These are phyloP conservation scores for Funneliformis mosseae DNA, from an alignment of 192 early-diverging fungal genomes.

Conservation along the genomic window DNA sequence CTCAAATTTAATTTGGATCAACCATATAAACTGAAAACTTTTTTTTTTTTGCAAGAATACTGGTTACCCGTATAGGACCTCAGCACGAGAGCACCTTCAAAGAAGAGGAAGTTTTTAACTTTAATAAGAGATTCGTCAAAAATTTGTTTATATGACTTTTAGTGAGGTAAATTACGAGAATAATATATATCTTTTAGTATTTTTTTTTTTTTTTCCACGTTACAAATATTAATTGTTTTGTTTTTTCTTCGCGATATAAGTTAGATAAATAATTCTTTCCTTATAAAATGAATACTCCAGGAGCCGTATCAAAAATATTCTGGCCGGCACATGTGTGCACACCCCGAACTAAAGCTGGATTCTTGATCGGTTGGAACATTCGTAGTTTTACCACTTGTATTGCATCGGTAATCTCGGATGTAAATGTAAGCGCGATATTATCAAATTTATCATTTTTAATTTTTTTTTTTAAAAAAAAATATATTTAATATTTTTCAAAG, in stretches of 20 bases:
- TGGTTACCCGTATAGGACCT: slow-evolving; percentile 51
- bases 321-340: slow-evolving; percentile 59
- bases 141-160: no score
- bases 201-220: background rate
- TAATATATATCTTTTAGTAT: no score
- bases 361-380: slow-evolving; percentile 58
- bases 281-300: slow-evolving; percentile 41
- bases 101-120: slow-evolving; percentile 49
- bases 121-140: no score
- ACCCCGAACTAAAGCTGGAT: slow-evolving; percentile 46
- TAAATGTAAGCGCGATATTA: slow-evolving; percentile 43
- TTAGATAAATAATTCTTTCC: background rate
- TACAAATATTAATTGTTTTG: background rate
- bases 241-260: background rate
- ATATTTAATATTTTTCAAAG: slow-evolving; percentile 3
- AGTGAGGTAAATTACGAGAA: background rate
- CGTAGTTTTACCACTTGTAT: slow-evolving; percentile 52
- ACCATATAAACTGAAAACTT: no score
- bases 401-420: slow-evolving; percentile 50
- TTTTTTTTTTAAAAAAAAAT: background rate
- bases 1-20: background rate
- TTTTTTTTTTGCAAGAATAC: slow-evolving; percentile 38
- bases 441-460: background rate
- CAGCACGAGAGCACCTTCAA: slow-evolving; percentile 51
- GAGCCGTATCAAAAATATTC: slow-evolving; percentile 51